A percentile compares a stretch with the other conserved stretches of the same genome.
Conservation (phyloP, 148 eudicot genomes). For the Arctostaphylos glauca region DNA sequence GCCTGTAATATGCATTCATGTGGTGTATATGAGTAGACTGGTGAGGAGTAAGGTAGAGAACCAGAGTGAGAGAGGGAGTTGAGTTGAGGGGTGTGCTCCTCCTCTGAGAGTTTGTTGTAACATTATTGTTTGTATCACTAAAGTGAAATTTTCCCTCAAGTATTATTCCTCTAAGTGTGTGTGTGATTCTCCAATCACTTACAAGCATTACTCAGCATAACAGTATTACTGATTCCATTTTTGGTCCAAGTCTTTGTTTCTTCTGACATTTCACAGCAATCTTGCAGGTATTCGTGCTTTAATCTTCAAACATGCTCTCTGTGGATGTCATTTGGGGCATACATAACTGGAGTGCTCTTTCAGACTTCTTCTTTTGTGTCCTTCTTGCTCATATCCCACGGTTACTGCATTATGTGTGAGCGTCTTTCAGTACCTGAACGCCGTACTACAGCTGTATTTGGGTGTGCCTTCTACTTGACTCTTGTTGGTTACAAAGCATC, state of each 20-base stretch:
- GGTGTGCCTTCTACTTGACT: slow-evolving; percentile 80
- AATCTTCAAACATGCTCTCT: slow-evolving; percentile 75
- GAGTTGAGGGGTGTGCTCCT: too few relatives aligned
- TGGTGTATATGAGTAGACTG: too few relatives aligned
- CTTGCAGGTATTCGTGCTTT: slow-evolving; percentile 81
- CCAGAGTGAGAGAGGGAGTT: too few relatives aligned
- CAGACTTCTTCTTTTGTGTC: slow-evolving; percentile 88
- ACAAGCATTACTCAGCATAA: not conserved
- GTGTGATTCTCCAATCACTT: too few relatives aligned
- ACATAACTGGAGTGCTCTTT: slow-evolving; percentile 78
- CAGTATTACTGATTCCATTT: not conserved
- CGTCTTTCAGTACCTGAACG: slow-evolving; percentile 71
- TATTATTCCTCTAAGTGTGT: too few relatives aligned
- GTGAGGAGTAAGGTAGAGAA: too few relatives aligned
- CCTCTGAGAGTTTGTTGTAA: too few relatives aligned
- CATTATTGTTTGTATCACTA: too few relatives aligned
- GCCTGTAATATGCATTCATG: too few relatives aligned
- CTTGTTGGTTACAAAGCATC: slow-evolving; percentile 93
- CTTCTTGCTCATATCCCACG: slow-evolving; percentile 79
- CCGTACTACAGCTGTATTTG: slow-evolving; percentile 68
- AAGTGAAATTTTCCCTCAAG: too few relatives aligned
- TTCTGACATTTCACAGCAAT: not conserved
- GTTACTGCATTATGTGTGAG: slow-evolving; percentile 94
- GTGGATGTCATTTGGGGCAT: slow-evolving; percentile 96
- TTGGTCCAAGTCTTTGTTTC: not conserved